phyloP scores from a whole-genome alignment of 371 early-diverging fungal genomes.

The Umbelopsis sp. region DNA sequence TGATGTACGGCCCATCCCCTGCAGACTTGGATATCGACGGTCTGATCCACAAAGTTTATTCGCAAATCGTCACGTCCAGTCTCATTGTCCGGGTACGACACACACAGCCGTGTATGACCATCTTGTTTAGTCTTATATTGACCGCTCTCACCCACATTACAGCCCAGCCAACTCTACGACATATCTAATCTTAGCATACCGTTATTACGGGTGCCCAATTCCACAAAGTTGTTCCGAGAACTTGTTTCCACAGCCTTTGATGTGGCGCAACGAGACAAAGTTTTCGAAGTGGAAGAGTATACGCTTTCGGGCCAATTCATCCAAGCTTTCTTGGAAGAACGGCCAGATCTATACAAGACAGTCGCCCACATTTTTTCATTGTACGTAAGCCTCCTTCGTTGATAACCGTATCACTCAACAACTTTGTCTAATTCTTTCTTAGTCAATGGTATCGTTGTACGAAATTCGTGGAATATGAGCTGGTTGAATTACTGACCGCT shows the following conservation, averaged over 20 bases:
- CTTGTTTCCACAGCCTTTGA: not conserved
- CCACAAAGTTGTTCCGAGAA: not conserved
- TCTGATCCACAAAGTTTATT: not conserved
- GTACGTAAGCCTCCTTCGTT: not conserved
- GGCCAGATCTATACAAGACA: not conserved
- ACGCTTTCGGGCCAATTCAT: not conserved
- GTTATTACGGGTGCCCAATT: not conserved
- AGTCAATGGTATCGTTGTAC: not conserved
- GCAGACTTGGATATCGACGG: not conserved
- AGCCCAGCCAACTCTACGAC: not conserved
- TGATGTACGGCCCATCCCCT: not conserved
- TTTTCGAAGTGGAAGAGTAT: not conserved
- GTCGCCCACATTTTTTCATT: not conserved
- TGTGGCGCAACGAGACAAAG: not conserved
- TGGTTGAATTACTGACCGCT: not conserved
- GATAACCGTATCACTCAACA: no score
- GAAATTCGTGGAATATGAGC: not conserved
- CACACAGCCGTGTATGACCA: not conserved
- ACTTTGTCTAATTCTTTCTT: not conserved
- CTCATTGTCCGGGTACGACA: not conserved
- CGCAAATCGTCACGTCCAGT: not conserved
- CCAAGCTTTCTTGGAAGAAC: not conserved
- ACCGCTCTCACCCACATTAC: not conserved
- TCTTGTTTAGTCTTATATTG: not conserved
- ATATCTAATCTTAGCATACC: constrained; percentile 4